Conservation (phyloP, 352 stramenopile species). For the Phytophthora niederhauseri region DNA sequence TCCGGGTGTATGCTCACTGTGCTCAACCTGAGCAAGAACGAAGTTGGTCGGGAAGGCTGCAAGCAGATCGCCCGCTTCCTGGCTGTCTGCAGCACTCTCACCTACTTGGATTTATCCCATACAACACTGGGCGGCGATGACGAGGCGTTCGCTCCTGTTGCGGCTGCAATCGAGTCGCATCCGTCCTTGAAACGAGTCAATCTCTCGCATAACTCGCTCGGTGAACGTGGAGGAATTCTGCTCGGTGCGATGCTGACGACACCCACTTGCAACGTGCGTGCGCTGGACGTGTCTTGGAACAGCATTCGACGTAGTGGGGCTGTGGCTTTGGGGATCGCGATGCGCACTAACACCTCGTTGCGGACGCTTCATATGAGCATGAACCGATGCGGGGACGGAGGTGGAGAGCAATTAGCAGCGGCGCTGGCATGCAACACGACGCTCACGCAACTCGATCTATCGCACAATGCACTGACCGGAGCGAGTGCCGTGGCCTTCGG, state of each 20-base stretch:
- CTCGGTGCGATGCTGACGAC: slow-evolving; percentile 70
- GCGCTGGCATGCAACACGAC: slow-evolving; percentile 57
- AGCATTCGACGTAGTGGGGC: slow-evolving; percentile 60
- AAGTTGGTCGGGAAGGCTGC: slow-evolving; percentile 57
- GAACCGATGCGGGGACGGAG: slow-evolving; percentile 73
- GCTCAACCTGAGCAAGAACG: slow-evolving; percentile 79
- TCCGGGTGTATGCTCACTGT: slow-evolving; percentile 48
- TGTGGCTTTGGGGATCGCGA: slow-evolving; percentile 54
- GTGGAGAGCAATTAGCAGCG: slow-evolving; percentile 60
- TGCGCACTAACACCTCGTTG: slow-evolving; percentile 59
- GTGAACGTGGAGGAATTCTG: slow-evolving; percentile 50
- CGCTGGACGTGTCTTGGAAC: slow-evolving; percentile 78
- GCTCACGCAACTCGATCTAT: slow-evolving; percentile 57
- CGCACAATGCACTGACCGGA: slow-evolving; percentile 63
- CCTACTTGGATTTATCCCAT: slow-evolving; percentile 64
- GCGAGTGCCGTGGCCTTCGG: slow-evolving; percentile 60
- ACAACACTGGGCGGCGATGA: slow-evolving; percentile 49
- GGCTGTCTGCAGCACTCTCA: slow-evolving; percentile 46
- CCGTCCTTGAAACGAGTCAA: slow-evolving; percentile 57
- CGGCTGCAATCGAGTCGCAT: slow-evolving; percentile 60
- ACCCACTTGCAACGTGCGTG: slow-evolving; percentile 48
- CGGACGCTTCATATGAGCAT: slow-evolving; percentile 60
- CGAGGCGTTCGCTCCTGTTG: slow-evolving; percentile 51
- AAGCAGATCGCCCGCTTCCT: slow-evolving; percentile 66
- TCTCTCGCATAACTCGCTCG: slow-evolving; percentile 71